Evolutionary conservation across 768 basidiomycete species (phyloP), one percentile per base, ranked within the genome.

Genomic region (Lactarius akahatsu): DNA sequence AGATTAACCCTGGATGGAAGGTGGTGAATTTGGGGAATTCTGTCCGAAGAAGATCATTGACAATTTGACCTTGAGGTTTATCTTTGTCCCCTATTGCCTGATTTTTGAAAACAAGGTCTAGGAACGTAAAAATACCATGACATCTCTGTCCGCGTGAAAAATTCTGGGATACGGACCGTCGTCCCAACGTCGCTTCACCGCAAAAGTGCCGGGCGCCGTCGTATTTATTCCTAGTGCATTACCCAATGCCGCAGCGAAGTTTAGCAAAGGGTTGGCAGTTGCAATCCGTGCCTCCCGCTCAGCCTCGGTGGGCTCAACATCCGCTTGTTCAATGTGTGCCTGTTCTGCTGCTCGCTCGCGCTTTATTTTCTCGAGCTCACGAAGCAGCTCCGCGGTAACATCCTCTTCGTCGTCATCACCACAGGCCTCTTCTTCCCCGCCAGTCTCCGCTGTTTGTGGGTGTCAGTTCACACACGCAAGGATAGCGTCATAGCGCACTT

Each of bases 301-400:
- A 40, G 86, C 84, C 28, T 84, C 84, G 10, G 81, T 76, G 18
- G 81, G 76, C 1, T 82, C 90, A 8, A 85, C 83, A 71, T 90
- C 83, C 73, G 94, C 94, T 50, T 81, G 81, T 52, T 97, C 96
- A 75, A 86, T 81, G 54, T 91, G 82, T 43, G 83, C 89, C 74
- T 94, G 94, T 77, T 98, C 97, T 72, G 91, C 96, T 13, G 96
- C 96, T 11, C 96, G 84, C 74, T 98, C 96, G 57, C 89, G 89
- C 78, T 97, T 98, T 71, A 98, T 98, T 80, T 96, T 98, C 78
- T 97, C 96, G n/a, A 99, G 82, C 76, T 99, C 97, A 30, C 94
- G 88, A 68, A 99, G 81, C 28, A 99, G 82, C 72, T 97, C 96
- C 0, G 94, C 94, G 0, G 94, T 94, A 62, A 96, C 94, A 72